These are phyloP conservation scores for Lipomyces mesembrius DNA, from an alignment of 805 yeast genomes.

Conservation along the genomic window DNA sequence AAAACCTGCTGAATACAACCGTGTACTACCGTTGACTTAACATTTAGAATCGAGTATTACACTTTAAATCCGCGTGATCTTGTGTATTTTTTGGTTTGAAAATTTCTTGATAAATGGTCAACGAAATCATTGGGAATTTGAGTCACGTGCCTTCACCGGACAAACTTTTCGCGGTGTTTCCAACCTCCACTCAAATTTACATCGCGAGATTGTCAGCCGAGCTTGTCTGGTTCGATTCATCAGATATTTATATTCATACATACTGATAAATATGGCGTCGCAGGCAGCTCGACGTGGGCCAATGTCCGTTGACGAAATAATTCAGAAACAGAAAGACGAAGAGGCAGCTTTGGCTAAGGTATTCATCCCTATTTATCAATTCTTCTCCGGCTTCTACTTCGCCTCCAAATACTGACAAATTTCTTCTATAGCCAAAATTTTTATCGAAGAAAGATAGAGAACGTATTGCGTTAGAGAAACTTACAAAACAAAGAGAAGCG, in stretches of 20 bases:
- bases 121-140: too few relatives aligned
- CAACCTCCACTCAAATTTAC: too few relatives aligned
- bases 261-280: constrained; percentile 1
- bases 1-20: neutral
- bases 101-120: neutral
- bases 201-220: neutral
- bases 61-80: neutral
- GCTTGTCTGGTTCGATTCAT: neutral
- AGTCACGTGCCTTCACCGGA: too few relatives aligned
- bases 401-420: constrained; percentile 4
- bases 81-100: neutral
- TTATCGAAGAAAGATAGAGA: constrained; percentile 55
- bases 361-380: neutral
- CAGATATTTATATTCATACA: neutral
- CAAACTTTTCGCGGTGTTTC: too few relatives aligned
- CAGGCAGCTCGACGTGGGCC: constrained; percentile 35
- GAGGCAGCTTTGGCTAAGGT: constrained; percentile 35
- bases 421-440: constrained; percentile 49
- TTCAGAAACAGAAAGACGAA: constrained; percentile 36
- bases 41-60: neutral
- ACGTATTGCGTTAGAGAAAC: constrained; percentile 43
- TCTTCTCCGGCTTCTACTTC: neutral
- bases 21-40: neutral
- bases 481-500: constrained; percentile 19
- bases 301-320: constrained; percentile 44